These are phyloP conservation scores for Lanmaoa pseudosensibilis DNA, from an alignment of 768 basidiomycete species.

Conservation along the genomic window DNA sequence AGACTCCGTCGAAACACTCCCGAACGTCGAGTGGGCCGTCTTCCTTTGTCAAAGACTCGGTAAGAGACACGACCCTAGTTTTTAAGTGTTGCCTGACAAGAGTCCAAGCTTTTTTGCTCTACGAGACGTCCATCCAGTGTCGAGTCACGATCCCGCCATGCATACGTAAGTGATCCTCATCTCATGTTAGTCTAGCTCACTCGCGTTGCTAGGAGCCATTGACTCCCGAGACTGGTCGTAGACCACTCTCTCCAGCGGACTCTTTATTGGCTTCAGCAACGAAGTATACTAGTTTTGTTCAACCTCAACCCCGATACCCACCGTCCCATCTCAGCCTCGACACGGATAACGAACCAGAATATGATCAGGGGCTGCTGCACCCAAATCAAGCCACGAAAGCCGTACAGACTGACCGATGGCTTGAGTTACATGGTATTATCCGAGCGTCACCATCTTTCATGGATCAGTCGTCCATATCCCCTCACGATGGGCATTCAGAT, in stretches of 20 bases:
- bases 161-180: slow-evolving; percentile 34
- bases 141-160: slow-evolving; percentile 32
- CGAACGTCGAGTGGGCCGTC: slow-evolving; percentile 46
- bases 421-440: slow-evolving; percentile 32
- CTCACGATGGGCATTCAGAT: slow-evolving; percentile 67
- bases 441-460: slow-evolving; percentile 34
- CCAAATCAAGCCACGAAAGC: slow-evolving; percentile 58
- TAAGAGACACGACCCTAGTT: slow-evolving; percentile 35
- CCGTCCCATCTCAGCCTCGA: slow-evolving; percentile 39
- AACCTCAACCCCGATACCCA: slow-evolving; percentile 27
- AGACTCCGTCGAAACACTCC: slow-evolving; percentile 40
- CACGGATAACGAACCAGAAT: slow-evolving; percentile 44
- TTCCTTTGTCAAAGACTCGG: slow-evolving; percentile 44
- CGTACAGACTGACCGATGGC: slow-evolving; percentile 62
- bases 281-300: slow-evolving; percentile 28
- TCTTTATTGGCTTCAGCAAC: slow-evolving; percentile 29
- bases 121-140: slow-evolving; percentile 36
- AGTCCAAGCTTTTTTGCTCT: slow-evolving; percentile 23
- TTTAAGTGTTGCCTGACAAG: slow-evolving; percentile 27
- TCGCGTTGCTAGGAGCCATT: slow-evolving; percentile 39
- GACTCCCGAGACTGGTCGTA: slow-evolving; percentile 45
- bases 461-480: slow-evolving; percentile 44
- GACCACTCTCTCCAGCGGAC: slow-evolving; percentile 44
- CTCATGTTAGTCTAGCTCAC: slow-evolving; percentile 9
- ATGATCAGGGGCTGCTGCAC: slow-evolving; percentile 26